phyloP scores from a whole-genome alignment of 139 green algal genomes.

The Coccomyxa sp. region DNA sequence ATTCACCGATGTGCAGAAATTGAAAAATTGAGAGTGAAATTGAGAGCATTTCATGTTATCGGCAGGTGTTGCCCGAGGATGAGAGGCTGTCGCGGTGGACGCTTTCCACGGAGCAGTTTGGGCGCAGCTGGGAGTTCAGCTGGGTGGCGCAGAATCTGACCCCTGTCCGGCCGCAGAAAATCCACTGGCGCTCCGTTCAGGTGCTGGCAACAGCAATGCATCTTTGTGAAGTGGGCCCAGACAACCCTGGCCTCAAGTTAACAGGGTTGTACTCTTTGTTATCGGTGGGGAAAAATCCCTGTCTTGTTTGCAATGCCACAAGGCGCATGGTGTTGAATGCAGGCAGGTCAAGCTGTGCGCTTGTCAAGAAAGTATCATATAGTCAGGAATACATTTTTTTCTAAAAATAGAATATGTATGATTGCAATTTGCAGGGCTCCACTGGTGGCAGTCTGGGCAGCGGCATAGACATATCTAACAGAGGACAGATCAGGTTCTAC shows the following conservation, averaged over 20 bases:
- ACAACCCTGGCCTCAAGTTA: no score
- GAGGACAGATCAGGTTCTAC: constrained; percentile 72
- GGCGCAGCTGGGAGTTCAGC: constrained; percentile 74
- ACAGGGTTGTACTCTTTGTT: no score
- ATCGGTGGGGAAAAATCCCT: no score
- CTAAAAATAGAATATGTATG: no score
- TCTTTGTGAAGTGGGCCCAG: neutral
- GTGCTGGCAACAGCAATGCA: neutral
- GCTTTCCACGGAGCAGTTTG: constrained; percentile 78
- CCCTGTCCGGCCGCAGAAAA: constrained; percentile 76
- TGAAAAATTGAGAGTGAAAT: no score
- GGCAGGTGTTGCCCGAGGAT: constrained; percentile 56
- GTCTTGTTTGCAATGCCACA: no score
- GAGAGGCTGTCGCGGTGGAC: constrained; percentile 70
- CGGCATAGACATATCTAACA: constrained; percentile 62
- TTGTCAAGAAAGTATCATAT: no score
- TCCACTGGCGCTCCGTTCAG: constrained; percentile 80
- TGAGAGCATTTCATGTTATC: neutral
- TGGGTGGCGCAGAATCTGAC: constrained; percentile 82
- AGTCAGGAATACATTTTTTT: no score
- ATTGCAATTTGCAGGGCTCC: constrained; percentile 54
- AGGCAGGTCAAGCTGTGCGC: no score
- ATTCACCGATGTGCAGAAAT: neutral
- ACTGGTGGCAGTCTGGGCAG: constrained; percentile 32
- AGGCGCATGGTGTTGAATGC: no score